Evolutionary conservation across 257 asterid species (phyloP).

Genomic region (Leptodermis oblonga): DNA sequence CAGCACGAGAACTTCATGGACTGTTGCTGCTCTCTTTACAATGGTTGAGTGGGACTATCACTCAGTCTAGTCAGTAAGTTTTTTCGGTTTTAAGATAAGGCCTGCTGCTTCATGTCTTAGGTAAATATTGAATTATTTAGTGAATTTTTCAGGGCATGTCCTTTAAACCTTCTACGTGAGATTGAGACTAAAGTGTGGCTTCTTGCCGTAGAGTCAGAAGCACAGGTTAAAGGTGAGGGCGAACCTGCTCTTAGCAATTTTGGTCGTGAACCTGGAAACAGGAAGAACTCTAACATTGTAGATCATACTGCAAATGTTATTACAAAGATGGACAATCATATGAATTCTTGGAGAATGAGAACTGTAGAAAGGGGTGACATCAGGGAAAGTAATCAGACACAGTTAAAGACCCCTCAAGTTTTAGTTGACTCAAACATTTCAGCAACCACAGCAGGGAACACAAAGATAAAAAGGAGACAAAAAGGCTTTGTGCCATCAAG

Average conservation of each 20-base stretch:
- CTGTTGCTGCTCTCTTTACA: slow-evolving; percentile 82
- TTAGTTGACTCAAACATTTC: slow-evolving; percentile 41
- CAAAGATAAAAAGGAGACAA: slow-evolving; percentile 71
- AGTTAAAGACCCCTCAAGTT: slow-evolving; percentile 43
- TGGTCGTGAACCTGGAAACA: slow-evolving; percentile 52
- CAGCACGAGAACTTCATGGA: slow-evolving; percentile 89
- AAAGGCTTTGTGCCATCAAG: slow-evolving; percentile 75
- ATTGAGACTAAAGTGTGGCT: slow-evolving; percentile 98
- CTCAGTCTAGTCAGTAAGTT: slow-evolving; percentile 78
- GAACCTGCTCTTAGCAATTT: slow-evolving; percentile 45
- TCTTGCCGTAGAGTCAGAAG: slow-evolving; percentile 93
- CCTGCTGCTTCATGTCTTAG: slow-evolving; percentile 17
- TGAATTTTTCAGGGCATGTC: slow-evolving; percentile 61
- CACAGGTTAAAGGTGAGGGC: slow-evolving; percentile 77
- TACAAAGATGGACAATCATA: slow-evolving; percentile 74
- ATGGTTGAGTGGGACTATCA: slow-evolving; percentile 93
- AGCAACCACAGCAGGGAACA: slow-evolving; percentile 35
- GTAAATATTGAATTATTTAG: slow-evolving; percentile 14
- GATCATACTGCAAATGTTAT: slow-evolving; percentile 73
- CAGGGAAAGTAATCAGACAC: slow-evolving; percentile 61
- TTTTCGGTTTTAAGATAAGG: slow-evolving; percentile 1
- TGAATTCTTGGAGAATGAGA: slow-evolving; percentile 45
- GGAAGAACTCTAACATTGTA: slow-evolving; percentile 69
- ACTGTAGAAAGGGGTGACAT: slow-evolving; percentile 55
- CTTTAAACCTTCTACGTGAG: slow-evolving; percentile 86